Evolutionary conservation across 495 filamentous ascomycete genomes (phyloP).

Genomic region (Tetracladium setigerum): DNA sequence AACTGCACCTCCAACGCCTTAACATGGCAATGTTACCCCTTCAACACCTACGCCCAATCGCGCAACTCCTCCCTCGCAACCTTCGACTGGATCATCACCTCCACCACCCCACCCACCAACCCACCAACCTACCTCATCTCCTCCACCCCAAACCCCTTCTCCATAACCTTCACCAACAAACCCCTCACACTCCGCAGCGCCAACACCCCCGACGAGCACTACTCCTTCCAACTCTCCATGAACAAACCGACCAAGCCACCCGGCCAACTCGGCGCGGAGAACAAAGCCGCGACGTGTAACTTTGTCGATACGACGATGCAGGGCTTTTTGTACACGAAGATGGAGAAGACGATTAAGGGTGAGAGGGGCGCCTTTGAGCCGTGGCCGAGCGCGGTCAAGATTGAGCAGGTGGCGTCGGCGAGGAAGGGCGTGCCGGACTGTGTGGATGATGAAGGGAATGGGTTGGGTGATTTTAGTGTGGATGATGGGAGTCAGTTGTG

Average conservation of each 20-base stretch:
- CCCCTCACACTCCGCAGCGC: constrained; percentile 28
- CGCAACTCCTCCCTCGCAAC: constrained; percentile 28
- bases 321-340: constrained; percentile 45
- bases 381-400: constrained; percentile 43
- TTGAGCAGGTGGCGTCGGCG: constrained; percentile 33
- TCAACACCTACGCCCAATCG: constrained; percentile 31
- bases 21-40: constrained; percentile 52
- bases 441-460: constrained; percentile 11
- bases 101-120: neutral
- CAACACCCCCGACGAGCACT: constrained; percentile 34
- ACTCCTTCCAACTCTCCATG: constrained; percentile 37
- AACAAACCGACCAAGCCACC: constrained; percentile 36
- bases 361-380: constrained; percentile 15
- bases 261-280: constrained; percentile 16
- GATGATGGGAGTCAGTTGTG: constrained; percentile 3
- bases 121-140: constrained; percentile 32
- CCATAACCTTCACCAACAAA: constrained; percentile 33
- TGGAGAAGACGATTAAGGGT: constrained; percentile 21
- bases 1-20: constrained; percentile 41
- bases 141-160: constrained; percentile 40
- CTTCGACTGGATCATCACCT: constrained; percentile 50
- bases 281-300: constrained; percentile 33
- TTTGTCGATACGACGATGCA: constrained; percentile 42
- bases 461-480: constrained; percentile 18
- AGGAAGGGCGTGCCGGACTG: constrained; percentile 39